These are phyloP conservation scores for Alternaria novae-zelandiae DNA, from an alignment of 2,329 filamentous ascomycete species.

Conservation along the genomic window DNA sequence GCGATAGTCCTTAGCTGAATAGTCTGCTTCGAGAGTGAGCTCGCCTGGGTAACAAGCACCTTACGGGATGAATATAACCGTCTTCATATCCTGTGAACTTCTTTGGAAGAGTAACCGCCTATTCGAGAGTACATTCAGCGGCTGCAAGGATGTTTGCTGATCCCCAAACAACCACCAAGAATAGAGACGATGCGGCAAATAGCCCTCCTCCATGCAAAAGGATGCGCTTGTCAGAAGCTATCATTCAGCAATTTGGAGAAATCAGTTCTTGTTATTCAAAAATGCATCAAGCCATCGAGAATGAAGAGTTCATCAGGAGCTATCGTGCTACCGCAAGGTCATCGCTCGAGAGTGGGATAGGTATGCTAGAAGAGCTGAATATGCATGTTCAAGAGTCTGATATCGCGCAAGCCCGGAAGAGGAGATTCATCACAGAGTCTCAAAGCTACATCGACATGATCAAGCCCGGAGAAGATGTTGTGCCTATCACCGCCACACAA, in stretches of 20 bases:
- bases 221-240: not conserved
- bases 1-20: too few species aligned
- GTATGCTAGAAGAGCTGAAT: not conserved
- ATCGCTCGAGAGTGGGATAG: not conserved
- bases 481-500: not conserved
- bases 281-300: not conserved
- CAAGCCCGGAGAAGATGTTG: not conserved
- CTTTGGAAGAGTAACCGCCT: too few species aligned
- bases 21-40: too few species aligned
- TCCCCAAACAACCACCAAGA: accelerated
- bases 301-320: not conserved
- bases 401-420: not conserved
- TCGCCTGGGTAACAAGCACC: too few species aligned
- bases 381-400: accelerated
- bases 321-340: not conserved
- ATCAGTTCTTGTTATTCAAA: too few species aligned
- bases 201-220: not conserved
- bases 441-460: not conserved
- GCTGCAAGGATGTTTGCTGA: not conserved
- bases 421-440: not conserved
- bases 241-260: accelerated
- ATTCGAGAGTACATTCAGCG: too few species aligned
- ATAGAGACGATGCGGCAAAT: not conserved
- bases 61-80: too few species aligned
- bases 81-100: too few species aligned